Evolutionary conservation across 805 yeast species (phyloP), one percentile per base, ranked within the genome.

Genomic region (Brettanomyces nanus): DNA sequence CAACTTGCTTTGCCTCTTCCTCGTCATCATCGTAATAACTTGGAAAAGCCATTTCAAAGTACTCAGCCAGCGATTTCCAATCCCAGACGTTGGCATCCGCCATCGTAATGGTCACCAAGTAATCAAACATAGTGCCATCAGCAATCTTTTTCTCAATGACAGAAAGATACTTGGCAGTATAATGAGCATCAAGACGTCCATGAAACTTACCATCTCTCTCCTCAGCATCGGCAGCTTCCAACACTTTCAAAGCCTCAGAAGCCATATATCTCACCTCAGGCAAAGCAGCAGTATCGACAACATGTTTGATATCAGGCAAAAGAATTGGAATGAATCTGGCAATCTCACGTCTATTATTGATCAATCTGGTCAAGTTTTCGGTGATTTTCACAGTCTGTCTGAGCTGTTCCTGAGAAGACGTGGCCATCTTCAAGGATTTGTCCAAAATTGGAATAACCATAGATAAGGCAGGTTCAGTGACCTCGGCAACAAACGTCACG

Each of bases 201-300:
- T 79, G 84, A 65, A 80, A 81, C 51, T 74, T 73, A 40, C 86
- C 86, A 51, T 77, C 84, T 29, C 73, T 67, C 39, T 76, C 70
- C 51, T 75, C 80, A 43, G 63, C 69, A 45, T 82, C 83, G 46
- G 95, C 97, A 43, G 32, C 90, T 53, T 76, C 73, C 56, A 92
- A 69, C 30, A 90, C 97, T 6, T 65, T 56, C 42, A 84, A 68
- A 2, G 98, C 97, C 62, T 87, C 90, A 28, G 69, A 70, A 28
- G 97, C 97, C 52, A 92, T 69, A 50, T 81, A 92, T 72, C 98
- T 81, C 36, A 92, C 97, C 62, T 90, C 98, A 30, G 97, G 97
- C 58, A 85, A 69, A 7, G 97, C 81, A 30, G 97, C 97, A 37
- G 89, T 84, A 40, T 84, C 75, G 35, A 82, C 79, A 30, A 92